Evolutionary conservation across 208 protist genomes (phyloP), one percentile per base, ranked within the genome.

Genomic region (Porcisia hertigi): DNA sequence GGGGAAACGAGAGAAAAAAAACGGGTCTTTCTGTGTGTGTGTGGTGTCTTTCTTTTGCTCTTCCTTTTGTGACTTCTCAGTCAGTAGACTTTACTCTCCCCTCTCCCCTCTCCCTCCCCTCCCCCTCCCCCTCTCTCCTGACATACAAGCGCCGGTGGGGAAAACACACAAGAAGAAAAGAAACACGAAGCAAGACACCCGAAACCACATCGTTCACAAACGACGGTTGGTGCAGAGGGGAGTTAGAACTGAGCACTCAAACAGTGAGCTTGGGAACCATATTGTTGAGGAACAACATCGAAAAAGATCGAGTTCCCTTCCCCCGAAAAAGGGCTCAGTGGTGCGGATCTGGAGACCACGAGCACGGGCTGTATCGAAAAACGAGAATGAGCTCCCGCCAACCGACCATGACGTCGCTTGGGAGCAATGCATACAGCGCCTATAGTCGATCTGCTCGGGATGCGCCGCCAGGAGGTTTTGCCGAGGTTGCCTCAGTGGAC

Each of bases 321-420:
- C 5, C 11, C 5, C 5, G 11, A 52, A 52, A 63, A 30, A 12
- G 12, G 58, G 58, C 58, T 25, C 34, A 11, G 58, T 39, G 58
- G 58, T 30, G 30, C 58, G 6, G 30, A 0, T 63, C 34, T 41
- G 3, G 58, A 63, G 25, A 63, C 34, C 58, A 39, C 58, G n/a
- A 12, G 9, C 58, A 39, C 30, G 2, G 25, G 25, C 58, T 36
- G 23, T 30, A 39, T 23, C 58, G 39, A 76, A 30, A 11, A 36
- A 49, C 12, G 34, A 64, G 36, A 8, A 80, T 85, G 80, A 81
- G 72, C 20, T 80, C 80, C 14, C 69, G 63, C 57, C 70, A 71
- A 23, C 47, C 76, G 14, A n/a, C 65, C 7, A 70, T 62, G 16
- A 52, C 75, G 34, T 75, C 65, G 8, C 43, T 63, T 20, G 59